Base-by-base conservation (phyloP, 2,329 filamentous ascomycete species). In the Monilinia fructicola region DNA sequence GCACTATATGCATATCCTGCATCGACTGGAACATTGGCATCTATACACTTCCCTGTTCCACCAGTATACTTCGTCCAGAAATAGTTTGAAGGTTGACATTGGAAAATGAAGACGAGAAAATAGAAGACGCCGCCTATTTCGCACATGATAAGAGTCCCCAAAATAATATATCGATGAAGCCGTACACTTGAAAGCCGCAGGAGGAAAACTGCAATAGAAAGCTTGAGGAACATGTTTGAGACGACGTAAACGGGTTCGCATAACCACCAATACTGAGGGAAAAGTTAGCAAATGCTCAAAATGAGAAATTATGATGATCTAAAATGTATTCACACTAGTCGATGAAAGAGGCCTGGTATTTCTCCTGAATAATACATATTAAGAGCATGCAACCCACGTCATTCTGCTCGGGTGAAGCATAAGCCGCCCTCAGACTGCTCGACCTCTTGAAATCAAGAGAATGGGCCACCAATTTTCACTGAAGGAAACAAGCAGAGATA, bases 1-100 rank as follows among this genome's bases (percentile, higher is more conserved):
- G 77, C 77, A 1, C 78, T 78, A 62, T 79, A 79, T 16, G 71
- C 76, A 56, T 79, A 80, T 5, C 78, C 78, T 0, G 76, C 73
- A 14, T 74, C 69, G 10, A 74, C 72, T 2, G 76, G 74, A 31
- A 78, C 56, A 4, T 69, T 67, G 6, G 75, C 66, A 60, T 73
- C 63, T 54, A 79, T 71, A 56, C 79, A 80, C 12, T 65, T 72
- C 23, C 79, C 79, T 12, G 69, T 69, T 21, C 72, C 70, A 3
- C 72, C 69, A 3, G 73, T 74, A 44, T 78, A 76, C n/a, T 74
- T 73, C 26, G 74, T 72, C 79, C 79, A 80, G 68, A 78, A 80
- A 67, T 77, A 80, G 4, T 70, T 38, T 3, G 78, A 73, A 12
- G 79, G 79, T 4, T 70, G 70, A 63, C 79, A 80, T 67, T 80